Evolutionary conservation across 495 filamentous ascomycete species (phyloP), one percentile per base, ranked within the genome.

Genomic region (Daldinia bambusicola): DNA sequence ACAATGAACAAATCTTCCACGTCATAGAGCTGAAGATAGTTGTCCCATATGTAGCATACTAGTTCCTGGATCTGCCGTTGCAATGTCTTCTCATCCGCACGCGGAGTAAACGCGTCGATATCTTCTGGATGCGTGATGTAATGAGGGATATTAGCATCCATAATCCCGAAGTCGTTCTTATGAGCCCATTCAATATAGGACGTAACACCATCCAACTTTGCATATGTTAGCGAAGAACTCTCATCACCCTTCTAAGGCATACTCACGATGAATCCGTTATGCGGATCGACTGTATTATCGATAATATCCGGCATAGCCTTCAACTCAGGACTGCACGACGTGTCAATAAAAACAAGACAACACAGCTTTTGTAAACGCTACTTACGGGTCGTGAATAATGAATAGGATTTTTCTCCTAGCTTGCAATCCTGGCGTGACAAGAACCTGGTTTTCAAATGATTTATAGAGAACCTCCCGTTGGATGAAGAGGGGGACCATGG

Each of bases 31-130:
- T 97, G 92, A 37, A 99, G 91, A 71, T 97, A 97, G 74, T 99
- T 99, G 71, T 98, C 95, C 96, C 96, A 99, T 36, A 99, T 77
- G 73, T 97, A 98, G 60, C 86, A 88, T 16, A 93, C 90, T 7
- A 98, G 80, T 68, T 95, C 91, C 61, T 90, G 86, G 0, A 90
- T 90, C 45, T 89, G 87, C 0, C 84, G 81, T 59, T 88, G 79
- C 7, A 84, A 51, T 0, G 75, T 69, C 34, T 78, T 67, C 66
- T 81, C 80, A 31, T 79, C 74, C 2, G 71, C 38, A 12, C 69
- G 61, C 12, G 78, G 74, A 1, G 71, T 80, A 71, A 71, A 82
- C 6, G 81, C 63, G 18, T 81, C 77, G 5, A 77, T 64, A 53
- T 81, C 76, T 59, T 87, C 85, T 2, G 80, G 69, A 14, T 80